Conservation (phyloP, 1,284 basidiomycete genomes). For the Omphalotus olearius region DNA sequence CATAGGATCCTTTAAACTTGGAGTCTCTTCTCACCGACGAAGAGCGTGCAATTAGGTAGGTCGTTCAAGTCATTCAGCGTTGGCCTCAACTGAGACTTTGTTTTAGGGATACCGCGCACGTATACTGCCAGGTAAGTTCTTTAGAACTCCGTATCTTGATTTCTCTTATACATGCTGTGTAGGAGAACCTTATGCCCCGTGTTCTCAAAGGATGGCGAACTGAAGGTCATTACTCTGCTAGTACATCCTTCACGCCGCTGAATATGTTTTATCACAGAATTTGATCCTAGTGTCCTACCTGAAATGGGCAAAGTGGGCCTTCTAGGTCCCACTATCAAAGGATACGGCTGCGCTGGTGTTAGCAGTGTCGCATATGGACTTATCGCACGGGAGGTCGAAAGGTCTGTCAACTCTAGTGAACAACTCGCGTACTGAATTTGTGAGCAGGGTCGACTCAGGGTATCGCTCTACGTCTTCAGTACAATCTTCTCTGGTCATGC, state of each 20-base stretch:
- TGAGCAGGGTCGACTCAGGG: conserved; percentile 83
- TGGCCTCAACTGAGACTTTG: conserved; percentile 1
- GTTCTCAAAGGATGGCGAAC: conserved; percentile 86
- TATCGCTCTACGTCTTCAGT: conserved; percentile 96
- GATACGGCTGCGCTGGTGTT: conserved; percentile 94
- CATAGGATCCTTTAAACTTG: conserved; percentile 73
- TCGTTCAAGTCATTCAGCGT: conserved; percentile 7
- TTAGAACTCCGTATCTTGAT: background rate
- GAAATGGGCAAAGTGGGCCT: conserved; percentile 95
- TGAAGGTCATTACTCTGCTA: conserved; percentile 51
- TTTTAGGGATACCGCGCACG: conserved; percentile 74
- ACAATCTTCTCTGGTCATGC: conserved; percentile 97
- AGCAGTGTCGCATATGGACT: conserved; percentile 91
- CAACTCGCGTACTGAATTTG: background rate
- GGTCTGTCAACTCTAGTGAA: conserved; percentile 35
- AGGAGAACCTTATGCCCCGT: conserved; percentile 82
- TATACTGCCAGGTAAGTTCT: conserved; percentile 73
- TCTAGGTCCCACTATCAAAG: conserved; percentile 88
- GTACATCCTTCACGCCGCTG: conserved; percentile 15
- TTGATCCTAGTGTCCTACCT: conserved; percentile 73
- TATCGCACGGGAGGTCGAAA: conserved; percentile 90
- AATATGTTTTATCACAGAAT: conserved; percentile 46
- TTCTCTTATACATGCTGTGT: background rate
- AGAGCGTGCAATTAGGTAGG: conserved; percentile 83
- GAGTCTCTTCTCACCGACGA: conserved; percentile 85